A percentile compares a stretch with the other conserved stretches of the same genome.
Evolutionary conservation across 148 eudicot genomes (phyloP).

Genomic region (Selenicereus undatus): DNA sequence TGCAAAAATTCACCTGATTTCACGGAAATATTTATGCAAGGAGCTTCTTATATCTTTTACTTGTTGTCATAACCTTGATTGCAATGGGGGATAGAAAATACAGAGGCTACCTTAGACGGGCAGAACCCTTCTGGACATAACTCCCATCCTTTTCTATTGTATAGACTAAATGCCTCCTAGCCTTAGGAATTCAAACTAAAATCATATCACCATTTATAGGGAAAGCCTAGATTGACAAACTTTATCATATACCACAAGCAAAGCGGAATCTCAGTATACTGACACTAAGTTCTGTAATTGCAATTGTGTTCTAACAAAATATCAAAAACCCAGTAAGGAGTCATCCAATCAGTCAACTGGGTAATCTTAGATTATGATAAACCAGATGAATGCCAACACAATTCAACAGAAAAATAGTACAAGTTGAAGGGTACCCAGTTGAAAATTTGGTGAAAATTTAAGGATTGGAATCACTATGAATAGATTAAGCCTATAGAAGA

Average conservation of each 20-base stretch:
- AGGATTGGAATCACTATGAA: constrained; percentile 16
- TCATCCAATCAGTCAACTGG: too few relatives aligned
- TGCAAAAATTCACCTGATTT: constrained; percentile 50
- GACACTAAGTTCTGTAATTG: too few relatives aligned
- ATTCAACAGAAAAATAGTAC: constrained; percentile 8
- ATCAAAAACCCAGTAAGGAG: too few relatives aligned
- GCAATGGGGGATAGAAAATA: constrained; percentile 74
- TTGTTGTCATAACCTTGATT: constrained; percentile 91
- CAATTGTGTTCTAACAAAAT: too few relatives aligned
- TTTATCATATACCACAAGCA: too few relatives aligned
- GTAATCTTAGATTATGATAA: too few relatives aligned
- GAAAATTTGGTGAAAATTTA: constrained; percentile 4
- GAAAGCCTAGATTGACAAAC: too few relatives aligned
- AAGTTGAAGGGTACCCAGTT: constrained; percentile 18
- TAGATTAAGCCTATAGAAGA: too few relatives aligned
- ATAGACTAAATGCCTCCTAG: constrained; percentile 18
- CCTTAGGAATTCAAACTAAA: constrained; percentile 13
- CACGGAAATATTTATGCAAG: constrained; percentile 75
- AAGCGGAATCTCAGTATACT: too few relatives aligned
- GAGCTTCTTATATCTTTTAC: constrained; percentile 86
- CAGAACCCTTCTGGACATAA: constrained; percentile 81
- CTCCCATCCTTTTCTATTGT: constrained; percentile 55
- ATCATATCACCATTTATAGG: too few relatives aligned
- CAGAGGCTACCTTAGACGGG: constrained; percentile 85
- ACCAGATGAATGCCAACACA: too few relatives aligned